Evolutionary conservation across 2,329 filamentous ascomycete species (phyloP).

Genomic region (Exophiala viscosa): DNA sequence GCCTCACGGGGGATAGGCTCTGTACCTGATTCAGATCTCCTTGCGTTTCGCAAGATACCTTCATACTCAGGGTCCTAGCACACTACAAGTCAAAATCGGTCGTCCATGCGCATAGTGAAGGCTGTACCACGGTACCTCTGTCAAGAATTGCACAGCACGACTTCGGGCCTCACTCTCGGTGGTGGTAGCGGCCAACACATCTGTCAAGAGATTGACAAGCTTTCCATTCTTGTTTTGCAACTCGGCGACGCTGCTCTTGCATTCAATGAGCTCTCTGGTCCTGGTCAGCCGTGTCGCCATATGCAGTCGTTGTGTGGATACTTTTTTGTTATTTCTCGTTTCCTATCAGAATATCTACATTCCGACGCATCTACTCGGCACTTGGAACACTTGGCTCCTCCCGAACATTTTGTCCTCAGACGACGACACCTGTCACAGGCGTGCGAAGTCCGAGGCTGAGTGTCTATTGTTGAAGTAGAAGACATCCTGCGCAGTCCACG

Average conservation of each 20-base stretch:
- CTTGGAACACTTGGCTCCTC: constrained; percentile 1
- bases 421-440: constrained; percentile 11
- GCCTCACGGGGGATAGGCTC: background rate
- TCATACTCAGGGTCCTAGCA: background rate
- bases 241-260: background rate
- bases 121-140: background rate
- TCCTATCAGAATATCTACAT: constrained; percentile 10
- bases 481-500: no score
- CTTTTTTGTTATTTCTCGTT: constrained; percentile 14
- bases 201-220: background rate
- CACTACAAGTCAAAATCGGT: background rate
- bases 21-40: background rate
- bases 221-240: background rate
- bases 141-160: background rate
- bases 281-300: background rate
- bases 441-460: background rate
- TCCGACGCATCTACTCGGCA: constrained; percentile 3
- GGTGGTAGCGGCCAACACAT: background rate
- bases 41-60: background rate
- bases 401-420: constrained; percentile 11
- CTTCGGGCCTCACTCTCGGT: background rate
- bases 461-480: background rate
- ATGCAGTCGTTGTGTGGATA: background rate
- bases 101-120: background rate
- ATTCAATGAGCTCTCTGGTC: constrained; percentile 4